Evolutionary conservation across 2,329 filamentous ascomycete species (phyloP), one percentile per base, ranked within the genome.

Genomic region (Alternaria novae-zelandiae): DNA sequence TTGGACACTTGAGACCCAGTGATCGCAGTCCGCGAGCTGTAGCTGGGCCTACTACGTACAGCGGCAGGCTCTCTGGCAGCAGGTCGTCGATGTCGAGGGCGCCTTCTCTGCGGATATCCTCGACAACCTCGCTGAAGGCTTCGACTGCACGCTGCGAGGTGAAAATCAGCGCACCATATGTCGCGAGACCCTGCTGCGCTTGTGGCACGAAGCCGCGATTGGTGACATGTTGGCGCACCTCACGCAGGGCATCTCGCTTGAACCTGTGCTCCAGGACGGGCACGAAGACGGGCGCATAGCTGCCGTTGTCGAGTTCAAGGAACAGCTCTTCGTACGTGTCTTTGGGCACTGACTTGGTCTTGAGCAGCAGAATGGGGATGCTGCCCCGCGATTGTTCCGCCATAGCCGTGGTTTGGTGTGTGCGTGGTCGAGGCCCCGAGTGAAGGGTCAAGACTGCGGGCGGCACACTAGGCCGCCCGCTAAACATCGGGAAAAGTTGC

Each of bases 71-170:
- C 79, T 65, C 64, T 41, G 83, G 81, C 17, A 83, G 81, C 30
- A 83, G 68, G 44, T 76, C 63, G n/a, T 79, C 72, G 12, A 80
- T 45, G 46, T 54, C 53, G 41, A 66, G 56, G 17, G 51, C 45
- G 50, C 57, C 61, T 25, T 72, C 68, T 79, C 79, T 80, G 74
- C 81, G 80, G 23, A 87, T 82, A 30, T 88, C 86, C 13, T 85
- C 81, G 1, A 93, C 85, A 9, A 93, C 81, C 49, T 86, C 82
- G 4, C 87, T 82, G 72, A 96, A 93, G 0, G 90, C 91, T 76
- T 96, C 93, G 3, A 96, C 92, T 1, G 93, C 91, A 53, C 92
- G 86, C 77, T 96, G 93, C 8, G 91, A 94, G 2, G 92, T 96
- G 75, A 96, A 95, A 54, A 96, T 89, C 61, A 95, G 81, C n/a